Conservation (phyloP, 306 rosid species). For the Fagus crenata region DNA sequence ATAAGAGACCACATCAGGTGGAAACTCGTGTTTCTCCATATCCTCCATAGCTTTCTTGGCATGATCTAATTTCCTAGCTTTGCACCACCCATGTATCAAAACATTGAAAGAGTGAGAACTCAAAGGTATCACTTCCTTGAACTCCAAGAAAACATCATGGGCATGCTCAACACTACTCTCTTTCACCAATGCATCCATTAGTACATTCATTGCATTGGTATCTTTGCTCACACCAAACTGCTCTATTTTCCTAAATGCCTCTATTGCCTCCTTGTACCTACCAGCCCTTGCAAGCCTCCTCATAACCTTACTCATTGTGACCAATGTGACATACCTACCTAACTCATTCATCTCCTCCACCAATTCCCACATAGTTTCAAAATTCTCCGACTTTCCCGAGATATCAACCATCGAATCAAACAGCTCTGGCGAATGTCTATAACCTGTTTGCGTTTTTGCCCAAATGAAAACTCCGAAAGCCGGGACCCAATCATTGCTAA, state of each 20-base stretch:
- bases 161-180: constrained; percentile 66
- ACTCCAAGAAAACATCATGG: constrained; percentile 50
- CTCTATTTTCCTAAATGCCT: constrained; percentile 49
- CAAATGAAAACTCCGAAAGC: constrained; percentile 74
- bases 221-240: constrained; percentile 52
- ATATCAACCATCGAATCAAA: constrained; percentile 65
- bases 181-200: constrained; percentile 73
- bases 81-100: constrained; percentile 83
- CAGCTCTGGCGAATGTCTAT: constrained; percentile 48
- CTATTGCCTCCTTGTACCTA: constrained; percentile 53
- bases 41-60: constrained; percentile 67
- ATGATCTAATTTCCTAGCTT: constrained; percentile 48
- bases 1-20: constrained; percentile 59
- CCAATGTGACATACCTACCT: constrained; percentile 49
- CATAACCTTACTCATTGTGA: constrained; percentile 58
- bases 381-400: constrained; percentile 52
- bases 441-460: constrained; percentile 74
- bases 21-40: constrained; percentile 56
- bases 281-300: constrained; percentile 61
- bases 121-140: constrained; percentile 47
- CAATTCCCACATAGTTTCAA: constrained; percentile 59
- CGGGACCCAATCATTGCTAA: constrained; percentile 55
- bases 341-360: constrained; percentile 58
- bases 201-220: constrained; percentile 44
- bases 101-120: constrained; percentile 52